Evolutionary conservation across 225 moss, liverwort and hornwort genomes (phyloP).

Genomic region (Asterella californica): DNA sequence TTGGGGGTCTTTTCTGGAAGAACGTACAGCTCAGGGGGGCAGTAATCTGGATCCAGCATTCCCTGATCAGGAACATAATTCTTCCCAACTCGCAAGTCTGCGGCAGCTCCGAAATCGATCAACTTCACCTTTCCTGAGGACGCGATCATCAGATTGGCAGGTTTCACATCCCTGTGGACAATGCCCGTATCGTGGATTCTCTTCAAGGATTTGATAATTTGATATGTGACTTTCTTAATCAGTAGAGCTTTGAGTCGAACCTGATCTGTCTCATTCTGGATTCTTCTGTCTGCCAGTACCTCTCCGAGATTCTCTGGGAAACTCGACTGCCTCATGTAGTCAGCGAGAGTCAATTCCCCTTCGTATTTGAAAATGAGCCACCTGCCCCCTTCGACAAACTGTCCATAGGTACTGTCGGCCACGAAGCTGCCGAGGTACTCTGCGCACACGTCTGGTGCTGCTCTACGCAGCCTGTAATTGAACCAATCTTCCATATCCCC

Average conservation of each 20-base stretch:
- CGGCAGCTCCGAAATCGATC: slow-evolving; percentile 86
- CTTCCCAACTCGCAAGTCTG: slow-evolving; percentile 82
- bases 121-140: slow-evolving; percentile 75
- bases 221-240: slow-evolving; percentile 73
- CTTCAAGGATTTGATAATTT: slow-evolving; percentile 56
- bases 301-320: slow-evolving; percentile 68
- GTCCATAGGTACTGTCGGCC: slow-evolving; percentile 68
- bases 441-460: slow-evolving; percentile 75
- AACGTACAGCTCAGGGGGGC: slow-evolving; percentile 88
- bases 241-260: slow-evolving; percentile 50
- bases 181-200: slow-evolving; percentile 79
- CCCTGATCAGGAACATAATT: slow-evolving; percentile 80
- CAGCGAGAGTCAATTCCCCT: slow-evolving; percentile 75
- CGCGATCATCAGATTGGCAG: slow-evolving; percentile 87
- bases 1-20: slow-evolving; percentile 76
- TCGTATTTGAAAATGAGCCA: slow-evolving; percentile 98
- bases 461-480: slow-evolving; percentile 81
- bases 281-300: slow-evolving; percentile 56
- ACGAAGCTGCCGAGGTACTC: slow-evolving; percentile 78
- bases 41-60: slow-evolving; percentile 93
- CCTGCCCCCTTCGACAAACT: slow-evolving; percentile 79
- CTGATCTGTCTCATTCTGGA: slow-evolving; percentile 42
- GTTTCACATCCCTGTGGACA: slow-evolving; percentile 90
- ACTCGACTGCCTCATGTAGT: slow-evolving; percentile 64
- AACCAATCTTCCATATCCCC: slow-evolving; percentile 99